Percentiles rank a stretch among this genome's conserved stretches.
phyloP scores from a whole-genome alignment of 2,329 filamentous ascomycete genomes.

The Alternaria arbusti region DNA sequence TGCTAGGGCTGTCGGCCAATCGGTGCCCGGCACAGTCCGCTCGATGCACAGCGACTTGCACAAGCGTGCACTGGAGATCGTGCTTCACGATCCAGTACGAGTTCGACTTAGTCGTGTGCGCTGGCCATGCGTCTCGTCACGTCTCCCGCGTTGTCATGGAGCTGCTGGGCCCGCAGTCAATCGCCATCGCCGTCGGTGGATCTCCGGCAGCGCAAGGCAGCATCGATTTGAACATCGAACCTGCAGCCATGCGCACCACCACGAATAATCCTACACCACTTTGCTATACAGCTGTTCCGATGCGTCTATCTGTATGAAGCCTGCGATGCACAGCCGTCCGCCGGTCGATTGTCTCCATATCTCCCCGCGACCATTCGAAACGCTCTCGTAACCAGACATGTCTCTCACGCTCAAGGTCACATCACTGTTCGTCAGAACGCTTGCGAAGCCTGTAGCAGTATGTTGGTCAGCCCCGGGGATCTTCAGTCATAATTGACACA shows the following conservation, averaged over 20 bases:
- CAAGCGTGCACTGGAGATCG: constrained; percentile 1
- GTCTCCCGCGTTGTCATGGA: constrained; percentile 1
- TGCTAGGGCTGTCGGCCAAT: constrained; percentile 16
- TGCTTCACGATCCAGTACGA: neutral
- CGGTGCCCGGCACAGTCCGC: constrained; percentile 3
- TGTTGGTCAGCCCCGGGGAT: constrained; percentile 20
- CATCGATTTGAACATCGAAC: constrained; percentile 19
- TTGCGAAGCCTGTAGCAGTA: constrained; percentile 73
- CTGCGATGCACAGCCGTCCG: constrained; percentile 10
- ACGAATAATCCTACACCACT: neutral
- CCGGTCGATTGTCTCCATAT: constrained; percentile 12
- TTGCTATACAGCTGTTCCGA: neutral
- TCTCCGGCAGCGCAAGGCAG: constrained; percentile 31
- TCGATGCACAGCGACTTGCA: constrained; percentile 10
- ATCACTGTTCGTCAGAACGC: constrained; percentile 68
- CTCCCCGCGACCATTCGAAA: constrained; percentile 3
- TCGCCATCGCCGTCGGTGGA: constrained; percentile 22
- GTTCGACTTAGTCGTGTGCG: constrained; percentile 1
- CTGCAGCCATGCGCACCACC: neutral
- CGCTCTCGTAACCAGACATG: constrained; percentile 51
- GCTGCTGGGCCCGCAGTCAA: neutral
- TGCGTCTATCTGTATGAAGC: neutral
- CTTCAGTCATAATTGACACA: constrained; percentile 4
- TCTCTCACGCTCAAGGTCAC: constrained; percentile 71
- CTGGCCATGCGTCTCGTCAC: neutral